phyloP scores from a whole-genome alignment of 2,329 filamentous ascomycete genomes.

The Keithomyces neogunnii region DNA sequence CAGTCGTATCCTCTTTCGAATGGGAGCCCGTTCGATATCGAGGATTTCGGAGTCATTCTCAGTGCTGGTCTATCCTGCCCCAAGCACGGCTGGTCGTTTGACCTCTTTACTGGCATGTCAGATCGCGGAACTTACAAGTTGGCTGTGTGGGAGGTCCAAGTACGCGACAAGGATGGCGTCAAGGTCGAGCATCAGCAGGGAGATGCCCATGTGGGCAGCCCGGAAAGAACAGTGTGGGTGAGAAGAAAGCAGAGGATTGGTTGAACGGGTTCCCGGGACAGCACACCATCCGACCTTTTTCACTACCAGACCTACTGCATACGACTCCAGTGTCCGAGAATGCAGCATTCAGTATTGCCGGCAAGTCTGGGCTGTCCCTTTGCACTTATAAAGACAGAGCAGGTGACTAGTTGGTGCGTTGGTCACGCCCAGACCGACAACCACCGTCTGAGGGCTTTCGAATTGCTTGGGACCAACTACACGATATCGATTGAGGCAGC shows the following conservation, averaged over 20 bases:
- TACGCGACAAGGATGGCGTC: constrained; percentile 24
- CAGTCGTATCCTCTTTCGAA: constrained; percentile 57
- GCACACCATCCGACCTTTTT: background rate
- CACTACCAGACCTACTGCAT: background rate
- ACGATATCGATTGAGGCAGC: no score
- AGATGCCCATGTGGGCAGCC: background rate
- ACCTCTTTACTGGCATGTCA: constrained; percentile 52
- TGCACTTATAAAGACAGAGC: no score
- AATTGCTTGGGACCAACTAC: no score
- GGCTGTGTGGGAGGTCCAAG: constrained; percentile 54
- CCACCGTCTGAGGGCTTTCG: no score
- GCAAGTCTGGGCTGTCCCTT: no score
- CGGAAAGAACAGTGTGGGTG: constrained; percentile 33
- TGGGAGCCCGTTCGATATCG: constrained; percentile 59
- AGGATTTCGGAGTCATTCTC: constrained; percentile 59
- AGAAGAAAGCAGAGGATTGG: constrained; percentile 32
- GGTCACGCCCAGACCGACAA: no score
- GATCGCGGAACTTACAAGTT: constrained; percentile 56
- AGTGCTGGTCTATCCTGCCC: constrained; percentile 58
- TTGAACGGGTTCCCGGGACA: constrained; percentile 1
- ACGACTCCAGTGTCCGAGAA: no score
- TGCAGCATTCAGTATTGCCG: no score
- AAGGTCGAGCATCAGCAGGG: constrained; percentile 5
- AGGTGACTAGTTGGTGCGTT: no score
- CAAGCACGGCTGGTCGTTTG: constrained; percentile 65